Conservation (phyloP, 2,329 filamentous ascomycete genomes). For the Dothiorella sarmentorum region DNA sequence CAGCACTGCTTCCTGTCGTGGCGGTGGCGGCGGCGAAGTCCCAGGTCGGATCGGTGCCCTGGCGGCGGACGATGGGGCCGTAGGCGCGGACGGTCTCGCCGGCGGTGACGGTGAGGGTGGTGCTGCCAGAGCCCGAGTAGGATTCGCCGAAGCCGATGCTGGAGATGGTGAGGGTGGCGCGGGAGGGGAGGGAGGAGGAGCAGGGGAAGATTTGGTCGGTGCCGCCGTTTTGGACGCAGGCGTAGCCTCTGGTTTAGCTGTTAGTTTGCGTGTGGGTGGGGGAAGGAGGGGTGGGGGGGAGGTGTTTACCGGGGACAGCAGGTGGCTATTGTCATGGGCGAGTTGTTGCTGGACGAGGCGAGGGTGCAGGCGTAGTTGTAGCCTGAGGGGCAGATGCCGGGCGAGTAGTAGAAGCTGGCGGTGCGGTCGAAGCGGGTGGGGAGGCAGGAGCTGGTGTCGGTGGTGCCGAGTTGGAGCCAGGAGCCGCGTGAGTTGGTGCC, state of each 20-base stretch:
- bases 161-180: neutral
- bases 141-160: neutral
- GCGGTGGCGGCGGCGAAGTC: neutral
- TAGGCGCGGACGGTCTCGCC: slow-evolving; percentile 4
- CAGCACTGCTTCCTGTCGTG: too few relatives aligned
- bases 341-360: neutral
- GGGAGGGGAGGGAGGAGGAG: neutral
- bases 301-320: neutral
- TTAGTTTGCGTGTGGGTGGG: neutral
- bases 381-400: neutral
- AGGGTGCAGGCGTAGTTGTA: slow-evolving; percentile 1
- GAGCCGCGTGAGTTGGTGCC: neutral
- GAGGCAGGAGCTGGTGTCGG: neutral
- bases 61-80: neutral
- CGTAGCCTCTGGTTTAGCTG: neutral
- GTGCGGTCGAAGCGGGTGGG: neutral
- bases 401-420: neutral
- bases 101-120: neutral
- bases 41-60: neutral
- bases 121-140: neutral
- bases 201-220: neutral
- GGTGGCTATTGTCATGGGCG: neutral
- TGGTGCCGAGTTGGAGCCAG: neutral
- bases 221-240: neutral
- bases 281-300: neutral